Conservation (phyloP, 345 rosid species). For the Bretschneidera sinensis region DNA sequence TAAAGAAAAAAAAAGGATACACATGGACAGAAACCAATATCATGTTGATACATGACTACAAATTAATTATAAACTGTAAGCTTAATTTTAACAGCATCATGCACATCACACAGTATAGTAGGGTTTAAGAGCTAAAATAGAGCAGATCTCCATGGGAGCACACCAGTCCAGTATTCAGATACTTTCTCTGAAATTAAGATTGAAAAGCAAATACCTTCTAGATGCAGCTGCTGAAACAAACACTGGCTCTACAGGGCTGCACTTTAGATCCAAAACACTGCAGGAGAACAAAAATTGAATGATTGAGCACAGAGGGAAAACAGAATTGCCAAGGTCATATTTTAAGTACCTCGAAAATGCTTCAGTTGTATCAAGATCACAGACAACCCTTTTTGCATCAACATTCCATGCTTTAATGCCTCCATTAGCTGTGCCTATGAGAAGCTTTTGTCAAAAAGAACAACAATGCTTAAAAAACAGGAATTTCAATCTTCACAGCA, state of each 20-base stretch:
- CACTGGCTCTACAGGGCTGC: conserved; percentile 75
- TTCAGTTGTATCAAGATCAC: conserved; percentile 57
- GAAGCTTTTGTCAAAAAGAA: conserved; percentile 49
- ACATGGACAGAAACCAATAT: not conserved
- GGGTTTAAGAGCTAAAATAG: not conserved
- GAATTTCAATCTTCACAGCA: conserved; percentile 7
- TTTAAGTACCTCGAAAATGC: conserved; percentile 51
- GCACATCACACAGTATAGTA: not conserved
- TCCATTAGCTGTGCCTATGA: conserved; percentile 74
- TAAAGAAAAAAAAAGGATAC: not conserved
- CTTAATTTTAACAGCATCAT: not conserved
- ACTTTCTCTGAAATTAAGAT: not conserved
- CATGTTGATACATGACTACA: not conserved
- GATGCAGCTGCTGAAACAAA: conserved; percentile 79
- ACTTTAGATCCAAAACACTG: conserved; percentile 69
- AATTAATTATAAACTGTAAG: not conserved
- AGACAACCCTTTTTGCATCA: conserved; percentile 76
- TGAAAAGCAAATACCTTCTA: conserved; percentile 28
- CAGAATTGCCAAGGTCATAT: not conserved
- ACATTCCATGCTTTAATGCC: conserved; percentile 80
- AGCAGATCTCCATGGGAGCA: not conserved
- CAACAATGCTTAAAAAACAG: conserved; percentile 14
- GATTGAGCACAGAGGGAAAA: conserved; percentile 3
- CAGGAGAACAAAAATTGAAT: conserved; percentile 13
- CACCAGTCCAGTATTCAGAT: not conserved